These are phyloP conservation scores for Vitis hybrid DNA, from an alignment of 177 flowering plant genomes.

Conservation along the genomic window DNA sequence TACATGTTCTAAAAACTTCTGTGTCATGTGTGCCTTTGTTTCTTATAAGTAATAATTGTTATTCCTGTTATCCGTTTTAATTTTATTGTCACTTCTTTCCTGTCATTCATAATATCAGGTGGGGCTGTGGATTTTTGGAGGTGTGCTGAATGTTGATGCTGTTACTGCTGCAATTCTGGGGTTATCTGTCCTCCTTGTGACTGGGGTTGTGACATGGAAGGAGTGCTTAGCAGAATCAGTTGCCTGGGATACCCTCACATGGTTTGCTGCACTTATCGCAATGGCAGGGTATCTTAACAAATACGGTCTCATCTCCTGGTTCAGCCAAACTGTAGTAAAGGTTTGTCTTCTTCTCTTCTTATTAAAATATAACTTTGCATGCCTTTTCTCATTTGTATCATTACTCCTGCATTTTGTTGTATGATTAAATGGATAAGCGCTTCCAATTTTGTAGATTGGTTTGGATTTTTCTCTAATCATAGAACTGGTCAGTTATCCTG, in stretches of 20 bases:
- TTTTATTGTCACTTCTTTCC: neutral
- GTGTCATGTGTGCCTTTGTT: too few relatives aligned
- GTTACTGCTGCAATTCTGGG: conserved; percentile 98
- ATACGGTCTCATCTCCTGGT: conserved; percentile 94
- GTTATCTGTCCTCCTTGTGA: conserved; percentile 76
- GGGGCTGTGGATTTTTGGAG: conserved; percentile 93
- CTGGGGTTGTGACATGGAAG: conserved; percentile 98
- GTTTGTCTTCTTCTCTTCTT: conserved; percentile 35
- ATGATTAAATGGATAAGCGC: neutral
- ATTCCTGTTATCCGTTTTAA: neutral
- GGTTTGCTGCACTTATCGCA: conserved; percentile 99
- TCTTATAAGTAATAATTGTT: too few relatives aligned
- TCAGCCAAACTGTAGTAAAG: conserved; percentile 91
- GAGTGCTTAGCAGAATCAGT: conserved; percentile 89
- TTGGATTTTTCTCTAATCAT: neutral
- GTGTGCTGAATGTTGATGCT: conserved; percentile 74
- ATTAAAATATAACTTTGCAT: neutral
- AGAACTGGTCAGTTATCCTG: neutral
- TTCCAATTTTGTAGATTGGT: neutral
- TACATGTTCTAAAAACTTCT: too few relatives aligned
- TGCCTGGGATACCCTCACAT: conserved; percentile 98
- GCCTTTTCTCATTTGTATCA: neutral
- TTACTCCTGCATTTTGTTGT: neutral
- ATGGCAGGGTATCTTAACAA: conserved; percentile 99
- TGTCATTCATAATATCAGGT: conserved; percentile 42